These are phyloP conservation scores for Protomyces inouyei DNA, from an alignment of 1,139 yeast genomes.

Conservation along the genomic window DNA sequence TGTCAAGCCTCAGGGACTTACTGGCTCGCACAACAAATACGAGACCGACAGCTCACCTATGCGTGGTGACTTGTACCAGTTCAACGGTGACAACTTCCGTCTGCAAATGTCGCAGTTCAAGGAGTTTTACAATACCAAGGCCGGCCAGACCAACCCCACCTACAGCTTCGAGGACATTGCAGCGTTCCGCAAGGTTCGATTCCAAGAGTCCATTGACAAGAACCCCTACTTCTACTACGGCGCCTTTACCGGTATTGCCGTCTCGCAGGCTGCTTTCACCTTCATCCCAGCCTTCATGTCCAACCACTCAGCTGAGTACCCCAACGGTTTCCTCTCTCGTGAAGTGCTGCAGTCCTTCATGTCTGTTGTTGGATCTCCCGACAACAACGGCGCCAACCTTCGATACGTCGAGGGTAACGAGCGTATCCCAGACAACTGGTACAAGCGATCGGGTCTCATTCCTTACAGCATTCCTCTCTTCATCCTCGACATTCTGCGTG, in stretches of 20 bases:
- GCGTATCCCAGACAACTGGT: constrained; percentile 23
- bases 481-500: constrained; percentile 1
- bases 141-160: constrained; percentile 1
- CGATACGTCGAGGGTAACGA: constrained; percentile 16
- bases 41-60: constrained; percentile 24
- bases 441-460: constrained; percentile 8
- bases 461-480: constrained; percentile 8
- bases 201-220: constrained; percentile 11
- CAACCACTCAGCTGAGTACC: constrained; percentile 26
- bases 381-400: constrained; percentile 3
- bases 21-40: constrained; percentile 26
- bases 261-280: constrained; percentile 23
- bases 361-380: constrained; percentile 5
- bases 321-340: constrained; percentile 24
- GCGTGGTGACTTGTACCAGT: constrained; percentile 23
- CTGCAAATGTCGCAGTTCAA: constrained; percentile 13
- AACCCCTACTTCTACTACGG: constrained; percentile 22
- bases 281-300: constrained; percentile 27
- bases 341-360: constrained; percentile 18
- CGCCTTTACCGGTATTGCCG: constrained; percentile 12
- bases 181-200: constrained; percentile 6
- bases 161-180: constrained; percentile 16
- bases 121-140: constrained; percentile 9
- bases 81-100: constrained; percentile 18
- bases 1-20: constrained; percentile 4